Evolutionary conservation across 495 filamentous ascomycete species (phyloP).

Genomic region (Talaromyces adpressus): DNA sequence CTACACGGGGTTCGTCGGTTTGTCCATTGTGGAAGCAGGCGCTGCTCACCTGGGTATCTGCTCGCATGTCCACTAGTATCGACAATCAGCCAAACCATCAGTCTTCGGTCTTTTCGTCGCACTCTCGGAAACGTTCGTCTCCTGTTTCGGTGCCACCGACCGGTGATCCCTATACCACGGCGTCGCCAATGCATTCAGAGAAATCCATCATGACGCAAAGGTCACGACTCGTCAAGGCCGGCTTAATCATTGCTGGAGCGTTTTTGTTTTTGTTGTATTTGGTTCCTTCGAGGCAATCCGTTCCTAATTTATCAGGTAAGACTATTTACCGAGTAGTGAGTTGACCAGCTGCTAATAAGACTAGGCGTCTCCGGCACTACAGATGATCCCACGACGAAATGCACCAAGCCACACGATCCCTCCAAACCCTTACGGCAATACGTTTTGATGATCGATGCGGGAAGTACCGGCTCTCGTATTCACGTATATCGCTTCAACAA

Average conservation of each 20-base stretch:
- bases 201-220: constrained; percentile 56
- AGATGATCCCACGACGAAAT: constrained; percentile 42
- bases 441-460: constrained; percentile 97
- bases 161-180: not conserved
- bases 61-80: constrained; percentile 45
- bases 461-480: constrained; percentile 94
- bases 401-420: constrained; percentile 70
- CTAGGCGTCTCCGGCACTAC: not conserved
- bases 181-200: constrained; percentile 7
- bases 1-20: not conserved
- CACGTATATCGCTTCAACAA: constrained; percentile 99
- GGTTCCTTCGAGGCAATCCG: constrained; percentile 44
- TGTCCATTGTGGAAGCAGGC: not conserved
- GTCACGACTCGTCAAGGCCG: constrained; percentile 76
- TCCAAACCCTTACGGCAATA: constrained; percentile 94
- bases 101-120: constrained; percentile 11
- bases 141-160: not conserved
- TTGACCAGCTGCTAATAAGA: not conserved
- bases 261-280: constrained; percentile 72
- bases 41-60: constrained; percentile 12
- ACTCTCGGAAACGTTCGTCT: constrained; percentile 5
- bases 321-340: not conserved
- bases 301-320: constrained; percentile 34
- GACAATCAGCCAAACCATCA: constrained; percentile 20
- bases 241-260: constrained; percentile 66